Percentiles rank a stretch among this genome's conserved stretches.
phyloP scores from a whole-genome alignment of 2,329 filamentous ascomycete species.

The Arthrobotrys pseudoclavata region DNA sequence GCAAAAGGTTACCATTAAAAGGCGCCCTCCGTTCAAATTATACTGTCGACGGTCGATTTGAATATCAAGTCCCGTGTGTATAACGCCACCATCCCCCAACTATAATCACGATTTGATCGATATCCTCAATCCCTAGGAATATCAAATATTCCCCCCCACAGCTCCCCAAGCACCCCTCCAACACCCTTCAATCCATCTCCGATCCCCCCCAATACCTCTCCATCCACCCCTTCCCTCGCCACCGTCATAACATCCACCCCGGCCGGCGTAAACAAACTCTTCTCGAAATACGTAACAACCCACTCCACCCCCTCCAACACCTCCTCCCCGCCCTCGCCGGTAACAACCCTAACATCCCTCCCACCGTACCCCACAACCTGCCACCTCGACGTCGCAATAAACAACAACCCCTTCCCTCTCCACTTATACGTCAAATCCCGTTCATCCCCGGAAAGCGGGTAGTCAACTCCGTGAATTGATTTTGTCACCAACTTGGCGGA shows the following conservation, averaged over 20 bases:
- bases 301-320: slow-evolving; percentile 70
- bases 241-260: slow-evolving; percentile 84
- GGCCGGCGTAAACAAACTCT: slow-evolving; percentile 85
- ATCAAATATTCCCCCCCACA: slow-evolving; percentile 70
- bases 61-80: too few species aligned
- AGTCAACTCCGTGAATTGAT: slow-evolving; percentile 62
- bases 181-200: slow-evolving; percentile 70
- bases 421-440: slow-evolving; percentile 75
- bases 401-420: slow-evolving; percentile 81
- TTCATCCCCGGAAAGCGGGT: slow-evolving; percentile 65
- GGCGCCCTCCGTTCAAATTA: too few species aligned
- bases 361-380: slow-evolving; percentile 83
- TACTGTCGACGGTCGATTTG: too few species aligned
- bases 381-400: slow-evolving; percentile 81
- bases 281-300: slow-evolving; percentile 87
- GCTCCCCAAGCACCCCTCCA: slow-evolving; percentile 70
- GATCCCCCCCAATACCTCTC: slow-evolving; percentile 73
- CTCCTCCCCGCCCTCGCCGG: slow-evolving; percentile 54
- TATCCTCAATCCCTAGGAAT: slow-evolving; percentile 43
- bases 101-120: background rate
- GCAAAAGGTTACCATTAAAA: background rate
- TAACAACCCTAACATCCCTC: slow-evolving; percentile 66
- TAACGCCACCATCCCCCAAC: too few species aligned
- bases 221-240: slow-evolving; percentile 73
- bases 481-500: slow-evolving; percentile 14